Conservation (phyloP, 2,329 filamentous ascomycete species). For the Botrytis byssoidea region DNA sequence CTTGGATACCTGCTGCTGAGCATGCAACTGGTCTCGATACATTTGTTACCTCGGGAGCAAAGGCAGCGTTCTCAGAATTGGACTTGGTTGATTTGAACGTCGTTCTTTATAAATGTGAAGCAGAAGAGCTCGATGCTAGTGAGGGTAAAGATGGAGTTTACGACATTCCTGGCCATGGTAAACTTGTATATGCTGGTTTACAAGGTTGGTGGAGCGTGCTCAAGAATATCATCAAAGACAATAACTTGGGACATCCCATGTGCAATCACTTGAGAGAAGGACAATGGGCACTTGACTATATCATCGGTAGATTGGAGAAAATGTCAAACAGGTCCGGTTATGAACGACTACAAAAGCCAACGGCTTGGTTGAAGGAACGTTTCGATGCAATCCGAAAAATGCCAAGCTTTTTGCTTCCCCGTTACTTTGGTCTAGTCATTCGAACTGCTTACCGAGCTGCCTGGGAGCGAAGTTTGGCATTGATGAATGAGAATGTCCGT, state of each 20-base stretch:
- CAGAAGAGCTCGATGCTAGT: constrained; percentile 80
- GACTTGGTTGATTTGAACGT: constrained; percentile 86
- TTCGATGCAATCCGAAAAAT: constrained; percentile 83
- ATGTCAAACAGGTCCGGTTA: constrained; percentile 64
- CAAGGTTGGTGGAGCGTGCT: constrained; percentile 98
- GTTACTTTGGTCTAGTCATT: constrained; percentile 89
- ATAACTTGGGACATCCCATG: constrained; percentile 88
- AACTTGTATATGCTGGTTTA: constrained; percentile 90
- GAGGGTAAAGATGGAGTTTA: constrained; percentile 83
- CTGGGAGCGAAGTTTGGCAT: constrained; percentile 71
- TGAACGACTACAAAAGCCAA: constrained; percentile 60
- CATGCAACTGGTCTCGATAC: constrained; percentile 80
- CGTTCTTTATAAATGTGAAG: constrained; percentile 84
- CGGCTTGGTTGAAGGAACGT: constrained; percentile 76
- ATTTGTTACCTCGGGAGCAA: constrained; percentile 79
- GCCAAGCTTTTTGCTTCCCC: constrained; percentile 84
- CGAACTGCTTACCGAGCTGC: constrained; percentile 85
- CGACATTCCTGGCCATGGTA: constrained; percentile 77
- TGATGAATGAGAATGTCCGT: constrained; percentile 75
- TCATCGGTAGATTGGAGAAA: constrained; percentile 72
- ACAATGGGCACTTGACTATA: constrained; percentile 90
- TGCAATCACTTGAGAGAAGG: constrained; percentile 91
- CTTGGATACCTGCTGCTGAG: constrained; percentile 87
- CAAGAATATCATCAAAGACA: constrained; percentile 78
- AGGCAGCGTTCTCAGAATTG: constrained; percentile 72